A percentile compares a stretch with the other conserved stretches of the same genome.
phyloP scores from a whole-genome alignment of 202 grass and related monocot species.

The Sporobolus alterniflorus region DNA sequence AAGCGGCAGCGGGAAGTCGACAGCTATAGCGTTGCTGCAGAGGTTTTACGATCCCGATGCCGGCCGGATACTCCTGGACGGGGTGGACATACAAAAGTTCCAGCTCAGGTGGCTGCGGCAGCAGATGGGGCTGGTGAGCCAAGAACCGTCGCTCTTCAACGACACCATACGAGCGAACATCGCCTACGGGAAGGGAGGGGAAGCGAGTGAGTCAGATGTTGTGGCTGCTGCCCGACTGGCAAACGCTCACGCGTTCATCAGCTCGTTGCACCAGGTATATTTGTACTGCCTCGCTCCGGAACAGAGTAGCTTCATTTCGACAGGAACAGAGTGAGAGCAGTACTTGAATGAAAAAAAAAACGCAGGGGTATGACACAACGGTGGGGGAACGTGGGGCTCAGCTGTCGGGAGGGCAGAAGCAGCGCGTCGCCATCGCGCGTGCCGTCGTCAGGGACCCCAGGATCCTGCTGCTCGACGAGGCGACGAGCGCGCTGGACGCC shows the following conservation, averaged over 20 bases:
- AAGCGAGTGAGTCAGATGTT: conserved; percentile 64
- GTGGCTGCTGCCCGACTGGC: conserved; percentile 57
- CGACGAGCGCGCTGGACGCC: conserved; percentile 85
- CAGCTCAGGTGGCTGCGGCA: conserved; percentile 93
- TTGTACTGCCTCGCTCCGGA: not conserved
- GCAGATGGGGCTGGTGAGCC: conserved; percentile 91
- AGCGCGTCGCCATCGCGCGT: conserved; percentile 83
- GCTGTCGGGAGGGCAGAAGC: conserved; percentile 89
- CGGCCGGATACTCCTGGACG: conserved; percentile 72
- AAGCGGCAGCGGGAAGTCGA: conserved; percentile 88
- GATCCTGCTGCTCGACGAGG: conserved; percentile 87
- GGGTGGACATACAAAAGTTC: conserved; percentile 67
- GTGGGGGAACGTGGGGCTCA: conserved; percentile 91
- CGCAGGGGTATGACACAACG: conserved; percentile 83
- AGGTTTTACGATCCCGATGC: conserved; percentile 75
- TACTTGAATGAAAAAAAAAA: not conserved
- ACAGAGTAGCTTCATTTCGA: not conserved
- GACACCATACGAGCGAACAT: conserved; percentile 82
- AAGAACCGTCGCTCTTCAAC: conserved; percentile 88
- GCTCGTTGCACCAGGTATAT: conserved; percentile 65
- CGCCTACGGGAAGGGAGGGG: conserved; percentile 83
- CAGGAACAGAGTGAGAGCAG: too few species aligned
- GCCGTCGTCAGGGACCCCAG: conserved; percentile 86
- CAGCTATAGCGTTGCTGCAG: conserved; percentile 69
- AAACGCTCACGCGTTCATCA: conserved; percentile 91